Conservation (phyloP, 1,139 yeast species). For the Blastobotrys ciferrii region DNA sequence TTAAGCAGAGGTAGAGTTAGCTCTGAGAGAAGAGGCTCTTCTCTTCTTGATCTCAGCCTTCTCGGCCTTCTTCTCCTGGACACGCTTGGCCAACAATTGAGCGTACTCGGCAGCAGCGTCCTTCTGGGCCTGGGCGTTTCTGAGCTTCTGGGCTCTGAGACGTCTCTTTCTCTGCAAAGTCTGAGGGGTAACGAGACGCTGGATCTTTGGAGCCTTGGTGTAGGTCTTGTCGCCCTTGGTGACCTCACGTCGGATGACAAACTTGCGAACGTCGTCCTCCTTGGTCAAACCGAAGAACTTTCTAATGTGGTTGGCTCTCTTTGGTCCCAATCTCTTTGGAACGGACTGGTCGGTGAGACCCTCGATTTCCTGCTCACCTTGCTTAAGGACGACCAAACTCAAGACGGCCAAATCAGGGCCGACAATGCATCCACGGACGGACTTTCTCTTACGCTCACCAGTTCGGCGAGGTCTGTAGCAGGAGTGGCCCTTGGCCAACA, state of each 20-base stretch:
- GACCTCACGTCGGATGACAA: constrained; percentile 97
- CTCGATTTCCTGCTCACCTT: constrained; percentile 93
- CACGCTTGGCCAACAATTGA: constrained; percentile 96
- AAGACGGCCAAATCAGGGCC: constrained; percentile 96
- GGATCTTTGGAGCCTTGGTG: constrained; percentile 99
- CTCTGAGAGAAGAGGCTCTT: constrained; percentile 97
- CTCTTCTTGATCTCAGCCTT: constrained; percentile 97
- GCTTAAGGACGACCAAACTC: constrained; percentile 90
- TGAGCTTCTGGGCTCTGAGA: constrained; percentile 87
- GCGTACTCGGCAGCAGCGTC: constrained; percentile 99
- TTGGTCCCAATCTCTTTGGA: constrained; percentile 99
- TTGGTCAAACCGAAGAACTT: constrained; percentile 98
- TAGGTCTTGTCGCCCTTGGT: constrained; percentile 97
- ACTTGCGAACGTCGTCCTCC: constrained; percentile 94
- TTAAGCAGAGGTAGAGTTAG: constrained; percentile 33
- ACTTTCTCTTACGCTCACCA: constrained; percentile 99
- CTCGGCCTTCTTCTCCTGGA: constrained; percentile 96
- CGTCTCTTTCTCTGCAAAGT: constrained; percentile 99
- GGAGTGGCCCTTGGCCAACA: constrained; percentile 91
- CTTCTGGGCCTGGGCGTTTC: constrained; percentile 98
- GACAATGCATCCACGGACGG: constrained; percentile 99
- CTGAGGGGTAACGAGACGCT: constrained; percentile 99
- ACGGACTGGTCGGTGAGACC: constrained; percentile 93
- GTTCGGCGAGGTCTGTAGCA: constrained; percentile 99
- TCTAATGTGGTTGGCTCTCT: constrained; percentile 99